Conservation (phyloP, 140 eudicot genomes). For the Senecio squalidus region DNA sequence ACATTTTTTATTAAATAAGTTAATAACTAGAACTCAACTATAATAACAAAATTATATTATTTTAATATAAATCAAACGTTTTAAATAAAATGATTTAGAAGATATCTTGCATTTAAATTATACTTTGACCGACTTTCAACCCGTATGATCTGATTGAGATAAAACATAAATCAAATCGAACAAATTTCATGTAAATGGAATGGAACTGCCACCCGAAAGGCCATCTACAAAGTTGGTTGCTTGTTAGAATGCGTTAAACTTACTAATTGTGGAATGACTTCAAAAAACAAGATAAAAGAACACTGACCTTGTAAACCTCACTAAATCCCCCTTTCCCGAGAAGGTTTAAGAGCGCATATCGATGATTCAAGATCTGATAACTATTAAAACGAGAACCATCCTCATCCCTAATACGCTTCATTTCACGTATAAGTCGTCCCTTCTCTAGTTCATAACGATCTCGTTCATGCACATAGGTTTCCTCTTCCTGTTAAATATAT, state of each 20-base stretch:
- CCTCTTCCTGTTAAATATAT: constrained; percentile 75
- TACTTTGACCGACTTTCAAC: neutral
- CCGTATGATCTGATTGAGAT: neutral
- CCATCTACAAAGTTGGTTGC: constrained; percentile 1
- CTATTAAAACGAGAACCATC: constrained; percentile 95
- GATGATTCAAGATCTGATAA: constrained; percentile 80
- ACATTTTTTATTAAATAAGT: too few species aligned
- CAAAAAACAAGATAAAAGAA: neutral
- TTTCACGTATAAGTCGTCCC: constrained; percentile 94
- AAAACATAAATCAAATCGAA: neutral
- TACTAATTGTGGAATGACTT: neutral
- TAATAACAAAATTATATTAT: neutral
- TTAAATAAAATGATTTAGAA: neutral
- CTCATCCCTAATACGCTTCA: constrained; percentile 97
- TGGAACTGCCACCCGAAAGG: neutral
- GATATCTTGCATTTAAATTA: neutral
- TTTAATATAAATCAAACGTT: neutral
- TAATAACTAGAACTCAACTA: neutral
- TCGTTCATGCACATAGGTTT: constrained; percentile 70
- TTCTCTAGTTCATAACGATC: constrained; percentile 88
- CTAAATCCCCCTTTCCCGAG: constrained; percentile 97
- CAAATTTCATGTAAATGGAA: neutral
- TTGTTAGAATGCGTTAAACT: neutral
- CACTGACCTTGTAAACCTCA: constrained; percentile 89
- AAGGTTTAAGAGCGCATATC: constrained; percentile 91